Conservation (phyloP, 345 rosid species). For the Eucalyptus fibrosa region DNA sequence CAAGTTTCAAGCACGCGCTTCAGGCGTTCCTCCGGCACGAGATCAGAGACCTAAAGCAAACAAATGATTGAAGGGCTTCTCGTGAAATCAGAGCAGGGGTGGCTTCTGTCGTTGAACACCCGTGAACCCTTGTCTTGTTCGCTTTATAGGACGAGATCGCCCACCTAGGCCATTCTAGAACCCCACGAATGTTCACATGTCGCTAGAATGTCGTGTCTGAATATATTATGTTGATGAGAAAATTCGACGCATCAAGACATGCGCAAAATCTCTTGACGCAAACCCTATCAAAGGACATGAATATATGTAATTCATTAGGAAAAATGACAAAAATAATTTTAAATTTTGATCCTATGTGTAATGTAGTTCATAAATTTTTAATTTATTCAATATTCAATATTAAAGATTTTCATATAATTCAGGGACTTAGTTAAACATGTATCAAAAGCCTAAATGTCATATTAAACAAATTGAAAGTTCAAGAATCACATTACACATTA, state of each 20-base stretch:
- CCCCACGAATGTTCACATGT: background rate
- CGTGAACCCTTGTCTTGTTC: background rate
- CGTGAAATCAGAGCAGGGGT: background rate
- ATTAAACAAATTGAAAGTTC: too few relatives aligned
- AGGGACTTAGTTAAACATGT: rapidly evolving
- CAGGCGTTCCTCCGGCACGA: background rate
- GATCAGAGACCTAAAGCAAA: background rate
- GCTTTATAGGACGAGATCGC: background rate
- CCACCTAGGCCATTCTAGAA: background rate
- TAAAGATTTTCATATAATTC: too few relatives aligned
- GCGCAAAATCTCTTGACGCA: background rate
- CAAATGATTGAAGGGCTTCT: background rate
- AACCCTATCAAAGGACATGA: background rate
- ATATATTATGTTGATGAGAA: background rate
- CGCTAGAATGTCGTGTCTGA: background rate
- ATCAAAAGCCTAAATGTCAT: too few relatives aligned
- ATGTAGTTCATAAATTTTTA: rapidly evolving
- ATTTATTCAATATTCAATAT: too few relatives aligned
- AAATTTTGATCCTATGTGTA: too few relatives aligned
- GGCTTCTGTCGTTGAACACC: background rate
- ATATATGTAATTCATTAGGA: rapidly evolving
- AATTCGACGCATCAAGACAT: background rate
- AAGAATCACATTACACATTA: too few relatives aligned
- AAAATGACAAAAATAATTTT: too few relatives aligned
- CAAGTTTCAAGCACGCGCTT: background rate